Base-by-base conservation (phyloP, 768 basidiomycete genomes). In the Galerina sulciceps region DNA sequence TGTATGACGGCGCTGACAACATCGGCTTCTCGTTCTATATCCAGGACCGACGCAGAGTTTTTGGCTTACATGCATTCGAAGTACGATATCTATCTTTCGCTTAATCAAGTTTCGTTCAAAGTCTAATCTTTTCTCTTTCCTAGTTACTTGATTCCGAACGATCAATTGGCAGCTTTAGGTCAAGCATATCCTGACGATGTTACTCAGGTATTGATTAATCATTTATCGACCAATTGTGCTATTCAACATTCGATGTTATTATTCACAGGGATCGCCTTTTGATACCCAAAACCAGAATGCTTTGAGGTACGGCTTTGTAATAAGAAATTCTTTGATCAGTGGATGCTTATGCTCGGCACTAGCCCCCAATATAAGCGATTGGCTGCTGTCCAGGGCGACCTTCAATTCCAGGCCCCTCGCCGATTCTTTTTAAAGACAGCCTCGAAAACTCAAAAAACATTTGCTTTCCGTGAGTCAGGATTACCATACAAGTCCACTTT, bases 351-450 rank as follows among this genome's bases (percentile, higher is more conserved):
- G 26, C 2, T 31, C 41, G n/a, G 10, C 9, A 31, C 38, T 31
- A 76, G 76, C 2, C 76, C 77, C 3, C 51, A 79, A 60, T 79
- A 67, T 63, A 79, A 79, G 57, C 73, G 79, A 3, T 56, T 78
- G 6, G 72, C 77, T 1, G 74, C 76, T 77, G 13, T 69, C 69
- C 26, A 31, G 44, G 78, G 79, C 1, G 79, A 81, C 57, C 45
- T 67, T 6, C 49, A 57, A 10, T 78, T 77, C 60, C 69, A 76
- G 31, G 71, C 67, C 9, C 71, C 70, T 22, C 70, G 76, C 3
- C 70, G 78, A 14, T 74, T 70, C 53, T 70, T 78, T 56, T 61
- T 78, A 14, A 43, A 71, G 17, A 56, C 67, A 4, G 63, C 67
- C 0, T 68, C 75, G 0, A 58, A 52, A 13, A 75, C 65, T 6